Percentiles rank a stretch among this genome's conserved stretches.
phyloP scores from a whole-genome alignment of 140 eudicot genomes.

The Ambrosia hybrid region DNA sequence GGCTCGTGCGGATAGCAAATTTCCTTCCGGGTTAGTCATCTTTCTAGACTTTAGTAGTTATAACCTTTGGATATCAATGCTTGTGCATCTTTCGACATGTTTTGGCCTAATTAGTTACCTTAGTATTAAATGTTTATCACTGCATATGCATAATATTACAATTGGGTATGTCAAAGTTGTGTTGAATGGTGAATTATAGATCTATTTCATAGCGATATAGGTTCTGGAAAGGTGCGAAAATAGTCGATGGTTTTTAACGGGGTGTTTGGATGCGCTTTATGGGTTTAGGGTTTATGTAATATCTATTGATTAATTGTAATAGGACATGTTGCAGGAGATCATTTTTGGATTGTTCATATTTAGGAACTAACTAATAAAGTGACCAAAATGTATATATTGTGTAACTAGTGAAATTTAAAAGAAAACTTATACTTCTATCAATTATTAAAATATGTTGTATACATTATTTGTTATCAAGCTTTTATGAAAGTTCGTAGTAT shows the following conservation, averaged over 20 bases:
- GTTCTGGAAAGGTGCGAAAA: conserved; percentile 14
- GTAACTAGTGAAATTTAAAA: conserved; percentile 1
- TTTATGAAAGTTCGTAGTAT: background rate
- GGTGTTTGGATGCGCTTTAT: conserved; percentile 17
- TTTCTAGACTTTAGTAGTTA: no score
- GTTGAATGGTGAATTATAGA: conserved; percentile 7
- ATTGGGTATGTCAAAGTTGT: conserved; percentile 1
- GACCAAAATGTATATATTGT: conserved; percentile 15
- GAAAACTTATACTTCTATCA: no score
- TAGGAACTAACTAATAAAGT: background rate
- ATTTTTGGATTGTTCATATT: background rate
- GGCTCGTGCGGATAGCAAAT: conserved; percentile 98
- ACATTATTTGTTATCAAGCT: conserved; percentile 4
- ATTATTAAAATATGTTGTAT: background rate
- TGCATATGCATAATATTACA: conserved; percentile 11
- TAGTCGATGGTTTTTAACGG: conserved; percentile 2
- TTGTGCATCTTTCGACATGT: background rate
- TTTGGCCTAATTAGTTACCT: conserved; percentile 13
- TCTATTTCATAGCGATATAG: conserved; percentile 10
- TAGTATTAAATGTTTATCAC: conserved; percentile 5
- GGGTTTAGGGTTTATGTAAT: background rate
- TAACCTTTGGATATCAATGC: background rate
- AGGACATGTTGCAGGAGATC: background rate
- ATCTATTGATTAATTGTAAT: background rate
- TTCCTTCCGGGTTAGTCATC: conserved; percentile 37